A percentile compares a stretch with the other conserved stretches of the same genome.
These are phyloP conservation scores for Neurospora crassa DNA, from an alignment of 2,329 filamentous ascomycete species.

Conservation along the genomic window DNA sequence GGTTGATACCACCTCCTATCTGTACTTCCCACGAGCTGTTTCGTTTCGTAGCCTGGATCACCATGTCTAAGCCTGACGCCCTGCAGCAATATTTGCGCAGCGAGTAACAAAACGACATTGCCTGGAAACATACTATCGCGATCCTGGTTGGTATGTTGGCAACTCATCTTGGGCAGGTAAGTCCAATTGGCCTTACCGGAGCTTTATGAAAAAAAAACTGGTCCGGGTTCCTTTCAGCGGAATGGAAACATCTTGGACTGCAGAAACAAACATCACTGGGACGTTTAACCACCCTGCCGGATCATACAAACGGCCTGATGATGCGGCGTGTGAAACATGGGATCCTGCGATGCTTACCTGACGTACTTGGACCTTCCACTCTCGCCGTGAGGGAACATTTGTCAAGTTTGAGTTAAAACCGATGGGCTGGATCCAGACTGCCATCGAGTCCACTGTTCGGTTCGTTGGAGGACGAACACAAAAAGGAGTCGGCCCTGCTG, in stretches of 20 bases:
- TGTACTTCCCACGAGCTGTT: background rate
- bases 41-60: background rate
- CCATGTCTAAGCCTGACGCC: background rate
- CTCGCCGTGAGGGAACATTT: background rate
- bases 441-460: background rate
- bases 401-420: background rate
- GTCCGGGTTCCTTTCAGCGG: background rate
- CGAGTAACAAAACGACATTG: background rate
- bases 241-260: background rate
- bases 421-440: background rate
- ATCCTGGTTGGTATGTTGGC: background rate
- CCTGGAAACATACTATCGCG: background rate
- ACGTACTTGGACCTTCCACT: background rate
- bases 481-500: background rate
- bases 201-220: background rate
- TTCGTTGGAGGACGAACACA: background rate
- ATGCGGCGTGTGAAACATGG: background rate
- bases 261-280: background rate
- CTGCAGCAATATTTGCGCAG: background rate
- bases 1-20: background rate
- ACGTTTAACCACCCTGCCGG: background rate
- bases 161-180: slow-evolving; percentile 1
- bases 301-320: background rate
- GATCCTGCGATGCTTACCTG: background rate
- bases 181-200: background rate